These are phyloP conservation scores for Trichoderma asperelloides DNA, from an alignment of 495 filamentous ascomycete species.

Conservation along the genomic window DNA sequence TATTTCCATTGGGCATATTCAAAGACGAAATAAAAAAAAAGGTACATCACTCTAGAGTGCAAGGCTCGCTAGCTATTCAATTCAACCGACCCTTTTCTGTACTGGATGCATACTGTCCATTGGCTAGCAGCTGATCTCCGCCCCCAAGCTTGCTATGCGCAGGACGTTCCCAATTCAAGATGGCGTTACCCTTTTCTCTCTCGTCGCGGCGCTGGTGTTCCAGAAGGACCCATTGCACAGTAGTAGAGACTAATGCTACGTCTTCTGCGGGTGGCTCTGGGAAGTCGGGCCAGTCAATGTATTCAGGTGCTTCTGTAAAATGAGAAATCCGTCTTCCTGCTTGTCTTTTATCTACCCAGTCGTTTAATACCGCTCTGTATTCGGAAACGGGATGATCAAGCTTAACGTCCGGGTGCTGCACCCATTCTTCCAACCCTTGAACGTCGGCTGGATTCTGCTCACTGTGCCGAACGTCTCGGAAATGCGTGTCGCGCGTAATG, in stretches of 20 bases:
- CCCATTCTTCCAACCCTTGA: slow-evolving; percentile 14
- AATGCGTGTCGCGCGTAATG: slow-evolving; percentile 26
- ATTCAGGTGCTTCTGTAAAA: slow-evolving; percentile 11
- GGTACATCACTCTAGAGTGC: too few species aligned
- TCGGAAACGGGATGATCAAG: slow-evolving; percentile 18
- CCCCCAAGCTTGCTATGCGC: slow-evolving; percentile 9
- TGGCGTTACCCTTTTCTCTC: slow-evolving; percentile 9
- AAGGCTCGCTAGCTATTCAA: background rate
- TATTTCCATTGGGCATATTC: too few species aligned
- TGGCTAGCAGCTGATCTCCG: slow-evolving; percentile 13
- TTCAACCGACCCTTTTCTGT: background rate
- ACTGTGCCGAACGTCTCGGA: slow-evolving; percentile 9
- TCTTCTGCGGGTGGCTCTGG: slow-evolving; percentile 11
- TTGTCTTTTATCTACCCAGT: slow-evolving; percentile 13
- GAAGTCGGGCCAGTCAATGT: slow-evolving; percentile 11
- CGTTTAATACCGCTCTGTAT: slow-evolving; percentile 11
- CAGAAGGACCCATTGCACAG: background rate
- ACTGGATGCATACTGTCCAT: background rate
- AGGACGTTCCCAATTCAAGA: slow-evolving; percentile 13
- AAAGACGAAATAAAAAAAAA: too few species aligned
- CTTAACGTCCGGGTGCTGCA: slow-evolving; percentile 19
- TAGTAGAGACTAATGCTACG: background rate
- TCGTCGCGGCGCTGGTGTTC: slow-evolving; percentile 4
- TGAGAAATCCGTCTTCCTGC: background rate
- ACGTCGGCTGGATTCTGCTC: slow-evolving; percentile 14